Percentiles rank a stretch among this genome's conserved stretches.
Evolutionary conservation across 1,139 yeast genomes (phyloP).

Genomic region (Geotrichum carabidarum): DNA sequence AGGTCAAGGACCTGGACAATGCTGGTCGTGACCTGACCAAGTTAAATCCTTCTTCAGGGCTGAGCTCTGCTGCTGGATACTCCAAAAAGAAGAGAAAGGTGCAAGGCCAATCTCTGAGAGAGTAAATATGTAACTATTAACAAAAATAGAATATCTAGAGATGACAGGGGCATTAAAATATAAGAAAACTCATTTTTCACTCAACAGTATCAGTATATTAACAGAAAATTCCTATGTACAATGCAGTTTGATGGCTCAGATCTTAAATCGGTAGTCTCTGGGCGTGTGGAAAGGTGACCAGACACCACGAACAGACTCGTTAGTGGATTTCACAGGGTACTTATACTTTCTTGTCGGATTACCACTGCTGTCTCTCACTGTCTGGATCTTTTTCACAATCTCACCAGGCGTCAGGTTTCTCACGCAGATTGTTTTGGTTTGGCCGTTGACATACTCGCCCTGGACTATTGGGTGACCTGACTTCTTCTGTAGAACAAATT

Average conservation of each 20-base stretch:
- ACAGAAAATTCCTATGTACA: conserved; percentile 2
- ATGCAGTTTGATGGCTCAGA: conserved; percentile 38
- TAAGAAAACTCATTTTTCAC: neutral
- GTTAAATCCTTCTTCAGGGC: conserved; percentile 12
- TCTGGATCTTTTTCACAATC: conserved; percentile 51
- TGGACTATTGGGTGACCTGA: conserved; percentile 78
- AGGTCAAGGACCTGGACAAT: conserved; percentile 83
- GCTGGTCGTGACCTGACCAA: conserved; percentile 62
- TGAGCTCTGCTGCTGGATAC: conserved; percentile 7
- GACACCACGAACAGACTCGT: conserved; percentile 86
- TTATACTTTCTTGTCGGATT: conserved; percentile 52
- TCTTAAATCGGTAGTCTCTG: conserved; percentile 61
- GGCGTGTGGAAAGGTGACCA: conserved; percentile 95
- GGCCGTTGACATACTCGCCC: conserved; percentile 56
- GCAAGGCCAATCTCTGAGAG: conserved; percentile 14
- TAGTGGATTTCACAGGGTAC: conserved; percentile 71
- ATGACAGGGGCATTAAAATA: neutral
- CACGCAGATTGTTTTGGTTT: conserved; percentile 54
- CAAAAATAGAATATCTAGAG: neutral
- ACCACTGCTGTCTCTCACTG: conserved; percentile 56
- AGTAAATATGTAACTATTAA: conserved; percentile 4
- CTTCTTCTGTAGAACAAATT: conserved; percentile 63
- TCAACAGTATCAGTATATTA: neutral
- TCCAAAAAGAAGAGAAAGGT: conserved; percentile 12
- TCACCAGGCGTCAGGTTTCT: conserved; percentile 52